Evolutionary conservation across 1,284 basidiomycete species (phyloP), one percentile per base, ranked within the genome.

Genomic region (Xerocomus minutiporus): DNA sequence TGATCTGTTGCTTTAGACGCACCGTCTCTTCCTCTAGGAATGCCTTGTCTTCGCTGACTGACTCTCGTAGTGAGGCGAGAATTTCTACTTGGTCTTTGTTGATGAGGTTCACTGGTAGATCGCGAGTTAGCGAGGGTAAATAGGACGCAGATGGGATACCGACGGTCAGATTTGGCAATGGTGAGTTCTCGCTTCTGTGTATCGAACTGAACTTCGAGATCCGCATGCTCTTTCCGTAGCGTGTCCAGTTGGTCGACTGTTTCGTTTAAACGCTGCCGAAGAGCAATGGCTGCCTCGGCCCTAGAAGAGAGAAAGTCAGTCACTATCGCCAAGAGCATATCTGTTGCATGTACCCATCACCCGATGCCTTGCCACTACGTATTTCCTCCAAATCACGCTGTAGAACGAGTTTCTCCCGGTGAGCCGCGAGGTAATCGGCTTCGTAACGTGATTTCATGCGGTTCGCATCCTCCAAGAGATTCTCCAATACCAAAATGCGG

Each of bases 401-500:
- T 28, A 96, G 69, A 3, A 91, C 78, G 25, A 97, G 77, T 67
- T 88, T 89, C 70, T 91, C 88, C 26, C 91, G 78, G 68, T 95
- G 92, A 26, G 88, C 87, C 3, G 83, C 78, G 9, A 97, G 75
- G 66, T 95, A 97, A 66, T 97, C 94, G 12, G 77, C 74, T 71
- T 97, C 93, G 63, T 97, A 97, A 28, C 91, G 78, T 35, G 83
- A 77, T 73, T 96, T 95, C 83, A 92, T 88, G 57, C 88, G 78
- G 59, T 90, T 93, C 34, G 93, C 88, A 62, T 97, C 95, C 48
- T 93, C 91, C 48, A 98, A 75, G 54, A 97, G 72, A 60, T 92
- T 94, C 73, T 97, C 92, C 36, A 97, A 75, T 7, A 96, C 91
- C 12, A 92, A 68, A 3, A 93, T 73, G 23, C 84, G 79, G 55